These are phyloP conservation scores for Leccinum obscurum DNA, from an alignment of 768 basidiomycete species.

Conservation along the genomic window DNA sequence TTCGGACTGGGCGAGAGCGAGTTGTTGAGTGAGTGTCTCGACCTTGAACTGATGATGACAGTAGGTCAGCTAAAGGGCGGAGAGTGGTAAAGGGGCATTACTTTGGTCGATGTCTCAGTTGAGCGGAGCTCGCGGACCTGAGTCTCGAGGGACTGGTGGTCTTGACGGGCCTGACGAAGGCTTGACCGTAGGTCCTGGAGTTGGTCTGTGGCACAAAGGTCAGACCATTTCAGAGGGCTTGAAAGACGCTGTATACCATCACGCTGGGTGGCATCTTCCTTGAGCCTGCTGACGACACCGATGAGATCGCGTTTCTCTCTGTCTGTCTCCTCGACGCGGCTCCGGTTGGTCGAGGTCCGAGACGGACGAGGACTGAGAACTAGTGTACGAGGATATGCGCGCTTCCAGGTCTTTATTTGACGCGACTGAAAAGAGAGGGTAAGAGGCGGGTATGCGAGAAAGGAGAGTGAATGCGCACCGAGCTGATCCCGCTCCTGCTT, in stretches of 20 bases:
- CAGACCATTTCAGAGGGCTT: background rate
- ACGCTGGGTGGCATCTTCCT: conserved; percentile 70
- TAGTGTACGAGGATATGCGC: conserved; percentile 57
- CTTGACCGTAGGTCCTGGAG: conserved; percentile 64
- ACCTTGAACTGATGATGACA: too few species aligned
- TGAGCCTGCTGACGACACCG: conserved; percentile 77
- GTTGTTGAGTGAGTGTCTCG: conserved; percentile 56
- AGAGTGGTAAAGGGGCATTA: conserved; percentile 28
- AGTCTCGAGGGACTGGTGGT: conserved; percentile 64
- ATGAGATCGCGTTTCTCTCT: conserved; percentile 90
- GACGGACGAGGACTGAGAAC: conserved; percentile 61
- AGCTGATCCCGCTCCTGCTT: conserved; percentile 68
- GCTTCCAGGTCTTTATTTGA: conserved; percentile 50
- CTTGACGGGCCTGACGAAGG: conserved; percentile 74
- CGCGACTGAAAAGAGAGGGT: conserved; percentile 36
- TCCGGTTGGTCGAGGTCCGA: conserved; percentile 49
- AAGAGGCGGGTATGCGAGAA: background rate
- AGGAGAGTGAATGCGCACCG: conserved; percentile 43
- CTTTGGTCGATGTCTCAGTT: conserved; percentile 74
- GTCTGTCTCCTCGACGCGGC: conserved; percentile 70
- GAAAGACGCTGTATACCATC: conserved; percentile 56
- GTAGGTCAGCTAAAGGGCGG: background rate
- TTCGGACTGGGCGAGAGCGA: conserved; percentile 75
- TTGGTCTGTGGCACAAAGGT: conserved; percentile 52
- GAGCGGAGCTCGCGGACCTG: conserved; percentile 75